Percentiles rank a stretch among this genome's conserved stretches.
Evolutionary conservation across 352 stramenopile genomes (phyloP).

Genomic region (Phytophthora tentaculata): DNA sequence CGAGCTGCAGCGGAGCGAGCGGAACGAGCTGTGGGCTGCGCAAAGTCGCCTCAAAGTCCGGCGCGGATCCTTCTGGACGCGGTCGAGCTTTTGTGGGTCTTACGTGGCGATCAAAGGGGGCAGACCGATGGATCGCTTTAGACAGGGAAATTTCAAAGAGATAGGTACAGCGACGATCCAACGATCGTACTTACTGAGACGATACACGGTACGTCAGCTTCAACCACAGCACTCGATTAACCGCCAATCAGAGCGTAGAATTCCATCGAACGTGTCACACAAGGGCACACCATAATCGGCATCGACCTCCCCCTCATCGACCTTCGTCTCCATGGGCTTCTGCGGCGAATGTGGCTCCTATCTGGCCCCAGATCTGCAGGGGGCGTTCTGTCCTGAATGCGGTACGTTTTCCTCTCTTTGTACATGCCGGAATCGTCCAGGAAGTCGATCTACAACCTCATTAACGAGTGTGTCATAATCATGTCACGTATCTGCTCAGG

Average conservation of each 20-base stretch:
- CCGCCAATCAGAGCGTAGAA: slow-evolving; percentile 2
- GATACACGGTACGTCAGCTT: slow-evolving; percentile 3
- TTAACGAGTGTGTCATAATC: slow-evolving; percentile 15
- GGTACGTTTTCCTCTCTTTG: slow-evolving; percentile 42
- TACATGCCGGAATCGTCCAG: background rate
- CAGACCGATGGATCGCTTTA: slow-evolving; percentile 1
- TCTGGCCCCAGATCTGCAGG: slow-evolving; percentile 58
- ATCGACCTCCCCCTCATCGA: slow-evolving; percentile 1
- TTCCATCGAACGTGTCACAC: slow-evolving; percentile 1
- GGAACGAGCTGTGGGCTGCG: background rate
- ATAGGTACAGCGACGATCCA: slow-evolving; percentile 2
- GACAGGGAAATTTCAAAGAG: slow-evolving; percentile 4
- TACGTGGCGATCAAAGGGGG: slow-evolving; percentile 30
- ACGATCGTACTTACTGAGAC: slow-evolving; percentile 16
- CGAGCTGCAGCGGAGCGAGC: background rate
- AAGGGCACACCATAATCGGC: slow-evolving; percentile 15
- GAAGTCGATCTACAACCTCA: slow-evolving; percentile 3
- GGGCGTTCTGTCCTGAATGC: slow-evolving; percentile 80
- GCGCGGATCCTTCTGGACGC: slow-evolving; percentile 20
- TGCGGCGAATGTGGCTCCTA: slow-evolving; percentile 83
- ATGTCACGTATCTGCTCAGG: slow-evolving; percentile 5
- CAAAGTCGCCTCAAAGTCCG: slow-evolving; percentile 13
- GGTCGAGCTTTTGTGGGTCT: slow-evolving; percentile 14
- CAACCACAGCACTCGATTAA: slow-evolving; percentile 1
- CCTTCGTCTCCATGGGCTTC: slow-evolving; percentile 67